Base-by-base conservation (phyloP, 2,329 filamentous ascomycete genomes). In the Chaetomiaceae sp. region DNA sequence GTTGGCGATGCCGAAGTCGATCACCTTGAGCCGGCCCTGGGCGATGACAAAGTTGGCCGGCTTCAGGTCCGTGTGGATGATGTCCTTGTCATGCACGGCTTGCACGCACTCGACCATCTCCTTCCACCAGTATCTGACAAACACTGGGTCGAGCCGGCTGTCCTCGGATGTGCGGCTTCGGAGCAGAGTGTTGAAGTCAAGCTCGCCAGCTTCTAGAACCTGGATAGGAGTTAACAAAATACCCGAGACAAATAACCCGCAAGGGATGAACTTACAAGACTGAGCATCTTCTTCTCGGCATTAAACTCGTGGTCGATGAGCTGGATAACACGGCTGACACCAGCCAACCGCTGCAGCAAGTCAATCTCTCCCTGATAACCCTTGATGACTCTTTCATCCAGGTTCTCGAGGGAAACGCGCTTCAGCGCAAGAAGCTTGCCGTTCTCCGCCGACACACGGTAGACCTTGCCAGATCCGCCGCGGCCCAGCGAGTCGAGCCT, bases 1-100 rank as follows among this genome's bases (percentile, higher is more conserved):
- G 66, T 96, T 96, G 54, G 94, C 94, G 66, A 99, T 99, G 63
- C 94, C 94, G 69, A 99, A 99, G 72, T 99, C 94, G 65, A 99
- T 99, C 53, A 99, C 81, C 71, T 99, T 99, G 34, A 99, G 77
- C 23, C 87, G 83, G 22, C 94, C 94, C 66, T 91, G 84, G 17
- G 96, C 91, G 19, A 97, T 79, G 22, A 99, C 87, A 68, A 99
- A 99, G 69, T 99, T 99, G 64, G 91, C 91, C 0, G 94, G 94
- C 71, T 99, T 99, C 34, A 99, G 78, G 67, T 99, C 94, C 0
- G 91, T 96, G 72, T 99, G 94, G 3, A 99, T 94, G 59, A 99
- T 91, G 66, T 96, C 91, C 68, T 87, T 80, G 12, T 87, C 82
- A 67, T 99, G 94, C 1, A 99, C 91, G 0, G 92, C 83, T 61